Evolutionary conservation across 1,284 basidiomycete genomes (phyloP).

Genomic region (Heterobasidion parviporum): DNA sequence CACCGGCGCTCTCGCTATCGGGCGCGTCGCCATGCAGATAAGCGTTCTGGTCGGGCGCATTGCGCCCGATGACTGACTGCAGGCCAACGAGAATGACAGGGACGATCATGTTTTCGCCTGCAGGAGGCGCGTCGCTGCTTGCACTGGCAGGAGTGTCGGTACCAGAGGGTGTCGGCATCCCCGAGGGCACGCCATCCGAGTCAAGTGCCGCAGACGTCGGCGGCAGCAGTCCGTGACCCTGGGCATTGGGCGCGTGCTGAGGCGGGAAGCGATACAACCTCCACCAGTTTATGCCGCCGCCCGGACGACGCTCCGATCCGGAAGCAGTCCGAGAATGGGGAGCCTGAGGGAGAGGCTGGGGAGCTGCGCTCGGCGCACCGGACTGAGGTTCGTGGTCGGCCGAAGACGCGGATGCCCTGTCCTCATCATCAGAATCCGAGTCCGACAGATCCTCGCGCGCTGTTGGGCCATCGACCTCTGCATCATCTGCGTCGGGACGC

Average conservation of each 20-base stretch:
- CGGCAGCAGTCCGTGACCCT: neutral
- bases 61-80: slow-evolving; percentile 47
- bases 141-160: slow-evolving; percentile 1
- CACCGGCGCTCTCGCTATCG: slow-evolving; percentile 1
- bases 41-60: neutral
- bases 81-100: slow-evolving; percentile 77
- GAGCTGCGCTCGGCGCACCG: too few relatives aligned
- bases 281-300: slow-evolving; percentile 71
- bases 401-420: too few relatives aligned
- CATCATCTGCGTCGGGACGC: neutral
- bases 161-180: slow-evolving; percentile 1
- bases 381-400: too few relatives aligned
- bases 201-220: neutral
- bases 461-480: slow-evolving; percentile 17
- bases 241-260: slow-evolving; percentile 9
- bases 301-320: slow-evolving; percentile 12
- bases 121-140: slow-evolving; percentile 6
- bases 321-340: slow-evolving; percentile 5
- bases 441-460: slow-evolving; percentile 21
- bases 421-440: slow-evolving; percentile 11
- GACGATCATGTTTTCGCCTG: slow-evolving; percentile 34
- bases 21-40: neutral
- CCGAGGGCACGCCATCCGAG: neutral
- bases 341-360: neutral
- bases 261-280: slow-evolving; percentile 70